phyloP scores from a whole-genome alignment of 148 eudicot species.

The Nyssa sinensis region DNA sequence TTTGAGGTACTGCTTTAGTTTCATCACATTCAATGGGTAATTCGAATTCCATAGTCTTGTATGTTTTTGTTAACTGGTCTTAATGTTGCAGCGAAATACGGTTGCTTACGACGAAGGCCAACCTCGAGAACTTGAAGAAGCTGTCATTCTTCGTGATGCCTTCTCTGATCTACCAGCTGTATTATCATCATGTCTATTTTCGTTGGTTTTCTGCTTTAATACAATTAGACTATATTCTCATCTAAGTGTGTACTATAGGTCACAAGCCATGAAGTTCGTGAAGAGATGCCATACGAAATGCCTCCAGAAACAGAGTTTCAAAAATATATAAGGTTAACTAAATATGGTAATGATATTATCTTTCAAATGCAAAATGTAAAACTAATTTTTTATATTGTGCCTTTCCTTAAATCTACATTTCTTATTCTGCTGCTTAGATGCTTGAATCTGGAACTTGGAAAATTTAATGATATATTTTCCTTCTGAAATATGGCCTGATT shows the following conservation, averaged over 20 bases:
- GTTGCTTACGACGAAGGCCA: constrained; percentile 90
- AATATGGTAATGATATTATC: constrained; percentile 48
- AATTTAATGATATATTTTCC: no score
- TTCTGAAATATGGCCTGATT: not conserved
- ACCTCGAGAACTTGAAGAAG: constrained; percentile 62
- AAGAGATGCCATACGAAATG: constrained; percentile 59
- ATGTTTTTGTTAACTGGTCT: constrained; percentile 13
- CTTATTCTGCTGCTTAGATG: not conserved
- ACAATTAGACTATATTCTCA: constrained; percentile 20
- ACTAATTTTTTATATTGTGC: not conserved
- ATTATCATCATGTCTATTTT: constrained; percentile 22
- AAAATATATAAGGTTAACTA: constrained; percentile 56
- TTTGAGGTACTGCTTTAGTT: constrained; percentile 60
- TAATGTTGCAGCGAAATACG: constrained; percentile 63
- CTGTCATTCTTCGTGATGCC: constrained; percentile 66
- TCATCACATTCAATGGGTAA: constrained; percentile 3
- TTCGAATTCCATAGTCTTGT: constrained; percentile 4
- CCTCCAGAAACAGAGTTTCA: constrained; percentile 85
- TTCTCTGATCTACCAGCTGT: constrained; percentile 91
- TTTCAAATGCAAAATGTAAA: not conserved
- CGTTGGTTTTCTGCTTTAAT: constrained; percentile 8
- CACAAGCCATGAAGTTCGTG: constrained; percentile 52
- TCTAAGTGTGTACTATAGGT: constrained; percentile 40
- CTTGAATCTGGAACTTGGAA: not conserved
- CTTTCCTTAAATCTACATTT: not conserved